Evolutionary conservation across 805 yeast species (phyloP), one percentile per base, ranked within the genome.

Genomic region (Metschnikowia matae): DNA sequence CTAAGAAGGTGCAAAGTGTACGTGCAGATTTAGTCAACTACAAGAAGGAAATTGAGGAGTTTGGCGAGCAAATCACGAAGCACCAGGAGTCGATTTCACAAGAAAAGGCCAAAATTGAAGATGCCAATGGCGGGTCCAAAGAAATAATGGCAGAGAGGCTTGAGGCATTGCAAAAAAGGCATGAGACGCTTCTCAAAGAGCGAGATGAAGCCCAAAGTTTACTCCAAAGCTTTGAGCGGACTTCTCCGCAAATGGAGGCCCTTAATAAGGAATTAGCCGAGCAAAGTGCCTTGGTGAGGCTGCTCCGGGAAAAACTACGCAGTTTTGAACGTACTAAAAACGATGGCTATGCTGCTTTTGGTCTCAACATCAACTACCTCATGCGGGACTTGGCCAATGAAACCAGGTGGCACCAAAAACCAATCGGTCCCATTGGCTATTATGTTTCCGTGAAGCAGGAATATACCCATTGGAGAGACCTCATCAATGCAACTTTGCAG

Each of bases 401-500:
- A n/a, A 44, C 37, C 2, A 48, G 52, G 6, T 73, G 76, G 74
- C 74, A 73, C 15, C 58, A 64, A 2, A 61, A 60, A 34, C 96
- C 96, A 0, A 65, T 85, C 15, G 98, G 98, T 0, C 99, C 99
- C 0, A 54, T 92, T 2, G 97, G 96, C 1, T 56, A 73, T 3
- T 68, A 69, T 52, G 71, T 89, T 2, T 71, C 78, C 4, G 70
- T 92, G 13, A 85, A 81, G 59, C 63, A 68, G 1, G 82, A 77
- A 7, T 80, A 67, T 57, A 67, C 73, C 18, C 63, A 70, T 29
- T 91, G 89, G 89, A 67, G 76, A 4, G 77, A 77, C 21, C 65
- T 85, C 4, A 62, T 91, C 6, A 95, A 88, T 58, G 65, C 80
- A 0, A 61, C 73, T 1, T 62, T 89, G 31, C 74, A 74, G 2